Evolutionary conservation across 495 filamentous ascomycete genomes (phyloP).

Genomic region (Xylaria curta): DNA sequence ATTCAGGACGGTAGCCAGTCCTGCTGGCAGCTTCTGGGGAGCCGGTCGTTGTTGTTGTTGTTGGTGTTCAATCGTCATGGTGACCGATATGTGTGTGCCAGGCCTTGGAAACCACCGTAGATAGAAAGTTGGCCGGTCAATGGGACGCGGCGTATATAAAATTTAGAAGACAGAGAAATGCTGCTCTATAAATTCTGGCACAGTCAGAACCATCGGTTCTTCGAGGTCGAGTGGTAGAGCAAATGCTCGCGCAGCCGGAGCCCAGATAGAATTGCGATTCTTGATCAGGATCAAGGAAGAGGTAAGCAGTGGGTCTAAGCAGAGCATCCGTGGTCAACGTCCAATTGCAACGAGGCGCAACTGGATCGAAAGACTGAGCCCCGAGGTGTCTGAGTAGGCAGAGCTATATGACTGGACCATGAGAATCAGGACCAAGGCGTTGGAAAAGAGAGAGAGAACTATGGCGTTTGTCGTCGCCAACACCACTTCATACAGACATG

Average conservation of each 20-base stretch:
- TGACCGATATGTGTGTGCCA: constrained; percentile 8
- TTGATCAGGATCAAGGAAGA: neutral
- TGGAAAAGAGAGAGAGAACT: constrained; percentile 11
- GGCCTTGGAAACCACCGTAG: neutral
- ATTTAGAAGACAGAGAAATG: neutral
- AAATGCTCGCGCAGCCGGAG: constrained; percentile 1
- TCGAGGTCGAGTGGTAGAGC: neutral
- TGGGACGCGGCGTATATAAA: neutral
- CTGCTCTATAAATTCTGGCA: constrained; percentile 2
- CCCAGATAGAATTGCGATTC: neutral
- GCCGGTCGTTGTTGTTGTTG: constrained; percentile 45
- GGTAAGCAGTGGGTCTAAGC: constrained; percentile 26
- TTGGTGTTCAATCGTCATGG: constrained; percentile 44
- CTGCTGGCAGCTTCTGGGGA: constrained; percentile 57
- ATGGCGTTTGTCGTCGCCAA: constrained; percentile 23
- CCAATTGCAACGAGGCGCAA: constrained; percentile 42
- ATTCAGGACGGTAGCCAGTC: constrained; percentile 57
- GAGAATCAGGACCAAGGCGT: constrained; percentile 5
- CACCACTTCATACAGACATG: constrained; percentile 24
- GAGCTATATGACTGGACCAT: constrained; percentile 3
- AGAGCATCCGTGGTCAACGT: constrained; percentile 35
- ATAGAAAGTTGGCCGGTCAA: neutral
- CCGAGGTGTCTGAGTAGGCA: neutral
- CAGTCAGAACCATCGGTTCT: constrained; percentile 9
- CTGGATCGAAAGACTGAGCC: constrained; percentile 28